These are phyloP conservation scores for Stipa capillata DNA, from an alignment of 176 grass and related monocot species.

Conservation along the genomic window DNA sequence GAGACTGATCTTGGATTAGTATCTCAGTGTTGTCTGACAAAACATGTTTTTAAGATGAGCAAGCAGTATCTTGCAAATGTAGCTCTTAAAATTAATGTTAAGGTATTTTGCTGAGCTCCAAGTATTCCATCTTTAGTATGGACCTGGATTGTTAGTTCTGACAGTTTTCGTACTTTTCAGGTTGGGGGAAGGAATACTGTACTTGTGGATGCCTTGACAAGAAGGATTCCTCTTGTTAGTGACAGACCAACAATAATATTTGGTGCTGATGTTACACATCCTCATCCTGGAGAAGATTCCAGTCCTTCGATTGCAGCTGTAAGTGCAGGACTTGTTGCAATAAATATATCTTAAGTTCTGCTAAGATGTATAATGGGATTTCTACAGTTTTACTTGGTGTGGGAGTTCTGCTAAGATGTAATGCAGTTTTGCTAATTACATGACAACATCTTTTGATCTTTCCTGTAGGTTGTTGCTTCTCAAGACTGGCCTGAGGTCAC, in stretches of 20 bases:
- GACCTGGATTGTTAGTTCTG: background rate
- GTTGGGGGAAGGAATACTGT: constrained; percentile 91
- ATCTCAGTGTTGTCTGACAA: constrained; percentile 90
- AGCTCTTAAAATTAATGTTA: constrained; percentile 96
- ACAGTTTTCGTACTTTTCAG: constrained; percentile 23
- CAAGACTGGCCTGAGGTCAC: constrained; percentile 94
- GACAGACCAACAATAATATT: constrained; percentile 91
- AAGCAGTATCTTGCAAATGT: constrained; percentile 97
- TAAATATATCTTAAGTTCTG: background rate
- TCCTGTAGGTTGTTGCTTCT: constrained; percentile 79
- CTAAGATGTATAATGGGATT: background rate
- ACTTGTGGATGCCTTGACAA: constrained; percentile 73
- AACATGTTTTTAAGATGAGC: constrained; percentile 95
- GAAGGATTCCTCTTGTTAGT: constrained; percentile 71
- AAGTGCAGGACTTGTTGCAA: constrained; percentile 25
- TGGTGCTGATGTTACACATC: constrained; percentile 94
- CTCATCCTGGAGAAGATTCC: constrained; percentile 89
- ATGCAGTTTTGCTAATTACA: background rate
- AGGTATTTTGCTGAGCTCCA: constrained; percentile 39
- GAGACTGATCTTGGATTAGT: constrained; percentile 97
- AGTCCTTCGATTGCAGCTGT: constrained; percentile 97
- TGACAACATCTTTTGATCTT: background rate
- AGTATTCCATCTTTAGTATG: background rate
- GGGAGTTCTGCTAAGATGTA: background rate
- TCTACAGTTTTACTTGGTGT: background rate